Evolutionary conservation across 176 grass and related monocot species (phyloP), one percentile per base, ranked within the genome.

Genomic region (Stipa capillata): DNA sequence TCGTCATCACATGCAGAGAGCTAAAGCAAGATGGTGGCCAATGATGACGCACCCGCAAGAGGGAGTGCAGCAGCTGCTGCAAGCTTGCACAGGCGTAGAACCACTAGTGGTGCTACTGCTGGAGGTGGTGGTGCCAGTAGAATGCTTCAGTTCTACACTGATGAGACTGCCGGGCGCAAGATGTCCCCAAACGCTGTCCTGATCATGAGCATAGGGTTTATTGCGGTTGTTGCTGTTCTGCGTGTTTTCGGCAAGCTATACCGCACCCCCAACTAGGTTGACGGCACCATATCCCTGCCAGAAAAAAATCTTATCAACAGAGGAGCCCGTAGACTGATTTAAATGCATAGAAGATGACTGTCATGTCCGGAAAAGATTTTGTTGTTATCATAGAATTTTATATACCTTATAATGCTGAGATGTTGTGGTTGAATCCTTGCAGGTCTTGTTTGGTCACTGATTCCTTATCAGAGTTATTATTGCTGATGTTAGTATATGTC

Each of bases 181-280:
- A 97, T 97, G 83, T 93, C 90, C 55, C 93, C 93, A 6, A 97
- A 93, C 9, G 39, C 93, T 13, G 93, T 91, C 33, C 88, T 97
- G 79, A 89, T 93, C 60, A 97, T 93, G 90, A 97, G 90, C 72
- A 82, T 97, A 29, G 93, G 90, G 27, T 97, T 97, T 48, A 89
- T 97, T 34, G 90, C 87, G 0, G 71, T 93, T 0, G 93, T 97
- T 25, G 90, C 88, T 20, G 69, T 91, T 84, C 76, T 93, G 5
- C 93, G 93, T 87, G 90, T 93, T 28, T 90, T 86, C 3, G 88
- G 93, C 40, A 93, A 97, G 83, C 80, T 97, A 12, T 90, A 97
- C 62, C 82, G 70, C 50, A 84, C 77, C 0, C 3, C 82, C 24
- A 68, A 82, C 32, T 89, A 90, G 61, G 60, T 40, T 87, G n/a